Evolutionary conservation across 1,284 basidiomycete genomes (phyloP).

Genomic region (Trichosporon sp.): DNA sequence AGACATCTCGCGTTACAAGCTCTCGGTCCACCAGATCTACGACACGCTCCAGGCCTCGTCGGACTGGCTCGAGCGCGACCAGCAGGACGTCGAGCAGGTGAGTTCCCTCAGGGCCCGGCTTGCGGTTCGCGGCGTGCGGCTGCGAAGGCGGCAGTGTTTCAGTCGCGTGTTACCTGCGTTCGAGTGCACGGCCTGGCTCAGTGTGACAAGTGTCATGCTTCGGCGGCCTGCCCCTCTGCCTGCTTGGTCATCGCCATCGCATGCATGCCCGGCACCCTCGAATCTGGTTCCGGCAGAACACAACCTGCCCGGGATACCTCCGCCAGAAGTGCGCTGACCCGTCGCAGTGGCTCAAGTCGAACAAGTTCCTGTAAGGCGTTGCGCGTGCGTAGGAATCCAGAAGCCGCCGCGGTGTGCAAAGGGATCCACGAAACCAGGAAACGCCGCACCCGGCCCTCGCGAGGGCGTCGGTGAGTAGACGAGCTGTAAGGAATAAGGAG

Average conservation of each 20-base stretch:
- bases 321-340: constrained; percentile 6
- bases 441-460: no score
- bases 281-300: constrained; percentile 17
- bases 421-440: neutral
- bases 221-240: neutral
- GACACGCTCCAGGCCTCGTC: constrained; percentile 55
- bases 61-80: constrained; percentile 55
- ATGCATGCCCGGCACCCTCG: neutral
- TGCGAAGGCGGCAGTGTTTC: neutral
- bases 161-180: neutral
- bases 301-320: neutral
- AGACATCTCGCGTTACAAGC: constrained; percentile 51
- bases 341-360: constrained; percentile 57
- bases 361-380: constrained; percentile 44
- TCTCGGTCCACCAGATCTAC: constrained; percentile 54
- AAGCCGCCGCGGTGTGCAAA: neutral
- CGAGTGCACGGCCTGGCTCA: neutral
- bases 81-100: constrained; percentile 52
- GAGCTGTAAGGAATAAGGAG: neutral
- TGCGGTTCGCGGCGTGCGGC: neutral
- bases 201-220: neutral
- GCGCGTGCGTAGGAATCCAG: neutral
- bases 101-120: constrained; percentile 35
- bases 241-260: neutral
- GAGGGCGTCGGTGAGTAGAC: neutral